Evolutionary conservation across 176 grass and related monocot species (phyloP), one percentile per base, ranked within the genome.

Genomic region (Rhynchospora pubera): DNA sequence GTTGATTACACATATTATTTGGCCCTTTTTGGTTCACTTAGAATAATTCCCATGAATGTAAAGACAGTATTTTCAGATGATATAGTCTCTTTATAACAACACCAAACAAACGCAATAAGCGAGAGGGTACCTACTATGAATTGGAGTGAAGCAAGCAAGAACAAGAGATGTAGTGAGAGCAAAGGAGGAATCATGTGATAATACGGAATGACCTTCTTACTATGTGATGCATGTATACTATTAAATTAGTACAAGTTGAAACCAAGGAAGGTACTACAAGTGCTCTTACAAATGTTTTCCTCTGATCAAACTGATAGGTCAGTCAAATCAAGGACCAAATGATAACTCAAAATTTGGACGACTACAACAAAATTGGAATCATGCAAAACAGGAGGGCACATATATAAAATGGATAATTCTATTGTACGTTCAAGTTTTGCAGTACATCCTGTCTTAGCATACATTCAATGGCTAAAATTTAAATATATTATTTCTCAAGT

Each of bases 301-400:
- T 82, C 59, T 87, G 12, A 34, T 65, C 19, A 80, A 89, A 72
- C 43, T 74, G n/a, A 24, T 26, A 23, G 46, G 22, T 51, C 21
- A 10, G 51, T 21, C 46, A 74, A 51, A 42, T 5, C 30, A 67
- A 65, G 11, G 30, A 67, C 13, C 30, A 67, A 67, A 15, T 53
- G 45, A 26, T 26, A 51, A 52, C n/a, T 15, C 16, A 9, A 74
- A 74, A 26, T 51, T 50, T 52, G 47, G 47, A 75, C 24, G 19
- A 52, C 42, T 75, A 75, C 7, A 10, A 50, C 70, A 74, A 15
- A 51, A 51, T 75, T 75, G 71, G 22, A 30, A 75, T 52, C 71
- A 43, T 53, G 52, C 7, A 23, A 53, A 75, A 53, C 71, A 53
- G 18, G 10, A 75, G 11, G 13, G 71, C 13, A 21, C 71, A 74